A percentile compares a stretch with the other conserved stretches of the same genome.
phyloP scores from a whole-genome alignment of 2,329 filamentous ascomycete species.

The Pseudocercospora fuligena region DNA sequence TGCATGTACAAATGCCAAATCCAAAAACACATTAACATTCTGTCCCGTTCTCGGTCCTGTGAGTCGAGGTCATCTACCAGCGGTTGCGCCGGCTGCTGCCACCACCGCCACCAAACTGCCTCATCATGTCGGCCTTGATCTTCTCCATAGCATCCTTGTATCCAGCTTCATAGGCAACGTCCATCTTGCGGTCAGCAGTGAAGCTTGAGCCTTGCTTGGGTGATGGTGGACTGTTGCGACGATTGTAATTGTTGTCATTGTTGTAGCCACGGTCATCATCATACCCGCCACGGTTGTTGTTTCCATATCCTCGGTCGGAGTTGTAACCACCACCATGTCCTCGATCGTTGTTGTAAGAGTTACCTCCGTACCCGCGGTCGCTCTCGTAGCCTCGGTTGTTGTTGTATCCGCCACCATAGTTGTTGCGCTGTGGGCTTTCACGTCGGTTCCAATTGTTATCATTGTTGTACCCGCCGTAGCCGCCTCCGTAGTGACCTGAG shows the following conservation, averaged over 20 bases:
- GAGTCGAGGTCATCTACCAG: neutral
- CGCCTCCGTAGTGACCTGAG: constrained; percentile 2
- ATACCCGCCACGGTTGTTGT: constrained; percentile 8
- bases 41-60: neutral
- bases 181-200: constrained; percentile 30
- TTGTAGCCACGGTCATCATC: constrained; percentile 5
- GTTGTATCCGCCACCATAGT: constrained; percentile 17
- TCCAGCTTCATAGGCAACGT: constrained; percentile 33
- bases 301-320: neutral
- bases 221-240: constrained; percentile 9
- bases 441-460: constrained; percentile 15
- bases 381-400: constrained; percentile 16
- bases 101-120: constrained; percentile 21
- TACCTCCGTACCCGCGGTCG: constrained; percentile 3
- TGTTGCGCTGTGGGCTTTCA: constrained; percentile 8
- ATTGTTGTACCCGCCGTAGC: constrained; percentile 16
- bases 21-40: constrained; percentile 1
- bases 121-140: constrained; percentile 33
- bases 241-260: constrained; percentile 9
- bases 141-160: constrained; percentile 34
- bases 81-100: neutral
- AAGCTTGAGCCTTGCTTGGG: constrained; percentile 22
- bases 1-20: neutral
- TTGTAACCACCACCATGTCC: constrained; percentile 15
- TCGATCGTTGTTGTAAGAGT: constrained; percentile 3